These are phyloP conservation scores for Allium cepa DNA, from an alignment of 106 monocot genomes.

Conservation along the genomic window DNA sequence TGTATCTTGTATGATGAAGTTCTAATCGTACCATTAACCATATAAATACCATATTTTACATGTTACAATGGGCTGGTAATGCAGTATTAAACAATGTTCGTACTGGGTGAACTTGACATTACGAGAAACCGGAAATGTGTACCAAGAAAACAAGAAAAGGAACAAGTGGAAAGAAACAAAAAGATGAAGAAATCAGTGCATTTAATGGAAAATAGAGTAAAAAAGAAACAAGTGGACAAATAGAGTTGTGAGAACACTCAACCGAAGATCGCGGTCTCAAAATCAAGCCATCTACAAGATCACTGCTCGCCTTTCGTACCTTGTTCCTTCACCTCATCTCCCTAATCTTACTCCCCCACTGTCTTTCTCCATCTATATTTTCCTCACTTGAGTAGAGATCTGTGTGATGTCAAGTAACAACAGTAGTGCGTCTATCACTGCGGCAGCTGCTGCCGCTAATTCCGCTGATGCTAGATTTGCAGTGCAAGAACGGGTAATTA, in stretches of 20 bases:
- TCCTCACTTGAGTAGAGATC: background rate
- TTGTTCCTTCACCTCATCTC: background rate
- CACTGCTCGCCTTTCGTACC: background rate
- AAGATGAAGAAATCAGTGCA: no score
- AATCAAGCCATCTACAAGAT: background rate
- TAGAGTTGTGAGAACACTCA: background rate
- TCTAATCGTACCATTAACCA: no score
- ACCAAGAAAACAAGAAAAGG: no score
- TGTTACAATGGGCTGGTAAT: no score
- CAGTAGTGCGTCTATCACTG: conserved; percentile 37
- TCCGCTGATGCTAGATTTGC: conserved; percentile 41
- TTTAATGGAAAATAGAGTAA: no score
- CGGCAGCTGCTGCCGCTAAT: conserved; percentile 39
- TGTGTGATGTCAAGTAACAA: conserved; percentile 19
- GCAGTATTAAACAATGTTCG: no score
- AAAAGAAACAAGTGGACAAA: no score
- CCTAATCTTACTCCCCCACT: background rate
- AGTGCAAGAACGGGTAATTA: conserved; percentile 39
- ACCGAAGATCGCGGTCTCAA: background rate
- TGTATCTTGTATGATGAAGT: no score
- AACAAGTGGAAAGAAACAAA: no score
- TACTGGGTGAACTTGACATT: no score
- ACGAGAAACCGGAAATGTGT: no score
- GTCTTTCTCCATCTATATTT: background rate
- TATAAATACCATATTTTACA: no score